Evolutionary conservation across 768 basidiomycete species (phyloP), one percentile per base, ranked within the genome.

Genomic region (Pleurotus ostreatus): DNA sequence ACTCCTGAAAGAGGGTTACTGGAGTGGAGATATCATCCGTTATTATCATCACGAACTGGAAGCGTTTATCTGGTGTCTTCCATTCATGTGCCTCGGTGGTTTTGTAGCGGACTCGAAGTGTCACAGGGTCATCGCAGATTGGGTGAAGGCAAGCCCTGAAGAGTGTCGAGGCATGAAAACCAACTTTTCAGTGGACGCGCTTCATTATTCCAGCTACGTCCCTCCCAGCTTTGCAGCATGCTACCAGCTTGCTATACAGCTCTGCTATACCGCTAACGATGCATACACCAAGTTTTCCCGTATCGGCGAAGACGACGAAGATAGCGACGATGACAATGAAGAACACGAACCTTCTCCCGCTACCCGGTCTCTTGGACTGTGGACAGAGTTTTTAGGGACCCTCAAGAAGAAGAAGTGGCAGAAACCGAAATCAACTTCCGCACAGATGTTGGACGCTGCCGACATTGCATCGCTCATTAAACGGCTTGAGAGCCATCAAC

Each of bases 11-110:
- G n/a, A 61, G 0, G 51, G 52, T 3, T 49, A 40, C n/a, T 59
- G 49, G 45, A 51, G 53, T 6, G 64, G 65, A 22, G 46, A 60
- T 18, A 49, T 64, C 8, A 6, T 49, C 16, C 64, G 61, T 16
- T 40, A 51, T 4, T 74, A 73, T 45, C 60, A 64, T 16, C 69
- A 73, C 55, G 70, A 73, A 37, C 26, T 63, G 11, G 71, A 74
- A 57, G 63, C 73, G 8, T 68, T 71, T 47, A 55, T 64, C 3
- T 74, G 70, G 68, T 48, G 46, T 25, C 46, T 48, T 18, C 46
- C 46, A 5, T 48, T 48, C 26, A 25, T 48, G 46, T 48, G 22
- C n/a, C 46, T 48, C 26, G 46, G 46, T 48, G 46, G 46, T 2
- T 48, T 48, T 48, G 46, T 48, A 25, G 8, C 46, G 8, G 4